Evolutionary conservation across 495 filamentous ascomycete genomes (phyloP), one percentile per base, ranked within the genome.

Genomic region (Aspergillus mulundensis): DNA sequence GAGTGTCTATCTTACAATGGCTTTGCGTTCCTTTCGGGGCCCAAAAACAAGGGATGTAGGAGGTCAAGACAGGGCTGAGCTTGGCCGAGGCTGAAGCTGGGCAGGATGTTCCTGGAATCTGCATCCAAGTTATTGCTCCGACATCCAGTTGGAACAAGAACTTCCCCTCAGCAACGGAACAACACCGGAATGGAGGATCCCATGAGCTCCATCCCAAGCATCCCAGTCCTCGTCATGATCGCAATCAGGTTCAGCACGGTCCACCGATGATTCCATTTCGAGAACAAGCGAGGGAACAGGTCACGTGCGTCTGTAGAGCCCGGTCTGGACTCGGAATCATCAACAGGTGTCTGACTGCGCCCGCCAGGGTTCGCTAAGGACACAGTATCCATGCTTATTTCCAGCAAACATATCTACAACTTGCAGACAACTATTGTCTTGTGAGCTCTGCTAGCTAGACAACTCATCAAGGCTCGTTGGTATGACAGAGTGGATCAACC

Each of bases 401-500:
- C 18, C 11, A 36, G 32, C 32, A 15, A 15, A 15, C 25, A 28
- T 8, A 36, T 2, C 7, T 36, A 36, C 11, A 10, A 11, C 7
- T 14, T 11, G 12, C 32, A 15, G 32, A 36, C 5, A 36, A 15
- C 32, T 36, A 36, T 11, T 36, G 32, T 6, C 12, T 14, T 36
- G 32, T 36, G 25, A 8, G 25, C 25, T 28, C 25, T 28, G 8
- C 25, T 28, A 28, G 32, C 32, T 36, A 36, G 32, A 36, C 32
- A 36, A 14, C 32, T 36, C 32, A 36, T 3, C 32, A 36, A 36
- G 32, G 32, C 12, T 36, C 6, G 32, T 36, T 10, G 32, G 48
- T 50, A 50, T 50, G 48, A 50, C 19, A 50, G 48, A 16, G 48
- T 50, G 48, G 48, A 50, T 50, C 34, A 40, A 40, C 28, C 16